A percentile compares a stretch with the other conserved stretches of the same genome.
Evolutionary conservation across 129 eudicot species (phyloP).

Genomic region (Deinandra increscens): DNA sequence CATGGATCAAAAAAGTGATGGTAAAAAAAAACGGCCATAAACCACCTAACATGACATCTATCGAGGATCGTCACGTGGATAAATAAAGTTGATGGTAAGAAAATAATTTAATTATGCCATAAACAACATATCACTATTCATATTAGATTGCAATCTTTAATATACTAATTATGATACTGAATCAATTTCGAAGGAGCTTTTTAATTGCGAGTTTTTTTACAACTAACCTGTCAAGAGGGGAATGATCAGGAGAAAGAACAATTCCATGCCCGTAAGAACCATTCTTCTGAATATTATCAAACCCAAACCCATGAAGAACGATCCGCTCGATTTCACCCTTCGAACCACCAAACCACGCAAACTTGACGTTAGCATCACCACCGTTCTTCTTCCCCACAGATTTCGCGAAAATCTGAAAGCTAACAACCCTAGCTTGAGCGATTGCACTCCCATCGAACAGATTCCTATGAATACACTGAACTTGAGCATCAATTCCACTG

Average conservation of each 20-base stretch:
- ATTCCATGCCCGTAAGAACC: slow-evolving; percentile 39
- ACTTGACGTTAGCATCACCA: slow-evolving; percentile 51
- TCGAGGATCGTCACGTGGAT: too few relatives aligned
- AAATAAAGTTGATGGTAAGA: too few relatives aligned
- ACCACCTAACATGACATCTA: too few relatives aligned
- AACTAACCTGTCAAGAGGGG: slow-evolving; percentile 47
- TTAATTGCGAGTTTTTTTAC: too few relatives aligned
- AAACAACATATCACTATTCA: too few relatives aligned
- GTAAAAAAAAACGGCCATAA: too few relatives aligned
- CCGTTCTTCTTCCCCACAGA: slow-evolving; percentile 43
- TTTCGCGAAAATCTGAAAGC: slow-evolving; percentile 35
- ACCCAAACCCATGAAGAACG: slow-evolving; percentile 52
- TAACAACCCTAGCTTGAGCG: slow-evolving; percentile 35
- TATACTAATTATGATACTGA: too few relatives aligned
- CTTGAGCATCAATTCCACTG: slow-evolving; percentile 24
- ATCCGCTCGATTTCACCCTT: slow-evolving; percentile 47
- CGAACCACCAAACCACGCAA: slow-evolving; percentile 75
- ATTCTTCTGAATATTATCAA: slow-evolving; percentile 15
- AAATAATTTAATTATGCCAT: too few relatives aligned
- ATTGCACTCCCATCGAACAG: slow-evolving; percentile 22
- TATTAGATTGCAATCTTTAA: too few relatives aligned
- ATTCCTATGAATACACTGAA: slow-evolving; percentile 44
- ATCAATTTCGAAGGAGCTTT: too few relatives aligned
- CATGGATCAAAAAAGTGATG: too few relatives aligned
- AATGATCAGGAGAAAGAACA: slow-evolving; percentile 58